Base-by-base conservation (phyloP, 371 early-diverging fungal genomes). In the Mucor indicus region DNA sequence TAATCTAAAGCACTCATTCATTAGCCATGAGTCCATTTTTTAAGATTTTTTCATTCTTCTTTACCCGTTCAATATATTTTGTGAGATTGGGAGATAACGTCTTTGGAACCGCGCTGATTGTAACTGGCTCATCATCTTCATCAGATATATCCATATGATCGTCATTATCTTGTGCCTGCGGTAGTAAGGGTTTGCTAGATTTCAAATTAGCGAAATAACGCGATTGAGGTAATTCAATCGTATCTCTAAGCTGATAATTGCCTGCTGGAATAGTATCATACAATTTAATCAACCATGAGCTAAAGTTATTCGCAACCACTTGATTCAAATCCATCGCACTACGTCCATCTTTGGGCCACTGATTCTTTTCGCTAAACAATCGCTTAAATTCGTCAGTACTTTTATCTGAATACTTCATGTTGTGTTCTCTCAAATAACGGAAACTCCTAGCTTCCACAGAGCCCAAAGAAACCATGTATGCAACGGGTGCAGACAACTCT, bases 141-240 rank as follows among this genome's bases (percentile, higher is more conserved):
- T 46, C 53, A 13, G 54, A 47, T 3, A 45, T 46, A 16, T 53
- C 54, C 54, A 53, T 53, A 29, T 53, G 48, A 4, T 32, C 40
- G 4, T 12, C 17, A 5, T 19, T 24, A 0, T 33, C 32, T 12
- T 49, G 41, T 23, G 11, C 32, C 0, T 2, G 1, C 7, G 12
- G 4, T 16, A 12, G n/a, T 16, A 16, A 11, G 2, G 31, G 33
- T 15, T 40, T 16, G 16, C n/a, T n/a, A n/a, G n/a, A n/a, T n/a
- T n/a, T n/a, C n/a, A 21, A n/a, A 44, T 38, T 10, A 21, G 35
- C 49, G 13, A 37, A 24, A 20, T 16, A 27, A 25, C 12, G 11
- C 11, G 53, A 38, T n/a, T 29, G 19, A 16, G 56, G 56, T 33
- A 55, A 29, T 7, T 44, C 1, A 1, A 22, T 17, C 0, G 23